Conservation (phyloP, 2,329 filamentous ascomycete genomes). For the Diplodia sapinea region DNA sequence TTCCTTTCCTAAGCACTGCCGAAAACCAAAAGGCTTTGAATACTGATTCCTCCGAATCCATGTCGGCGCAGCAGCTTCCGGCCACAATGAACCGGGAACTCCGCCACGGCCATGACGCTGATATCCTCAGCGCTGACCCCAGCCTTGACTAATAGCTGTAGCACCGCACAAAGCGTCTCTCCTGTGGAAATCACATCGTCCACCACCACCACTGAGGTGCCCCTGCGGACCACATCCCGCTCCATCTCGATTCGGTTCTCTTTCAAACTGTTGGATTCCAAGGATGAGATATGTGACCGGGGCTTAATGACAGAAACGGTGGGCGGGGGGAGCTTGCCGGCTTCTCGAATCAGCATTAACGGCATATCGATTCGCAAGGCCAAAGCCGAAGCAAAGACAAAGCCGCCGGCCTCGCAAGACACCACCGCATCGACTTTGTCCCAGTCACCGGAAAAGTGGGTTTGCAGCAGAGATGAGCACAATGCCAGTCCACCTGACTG, state of each 20-base stretch:
- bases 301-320: slow-evolving; percentile 56
- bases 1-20: no score
- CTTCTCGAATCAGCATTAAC: slow-evolving; percentile 60
- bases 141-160: slow-evolving; percentile 38
- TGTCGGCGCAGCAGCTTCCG: no score
- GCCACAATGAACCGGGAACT: no score
- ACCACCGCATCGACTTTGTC: slow-evolving; percentile 53
- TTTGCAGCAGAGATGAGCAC: slow-evolving; percentile 58
- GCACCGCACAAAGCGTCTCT: slow-evolving; percentile 59
- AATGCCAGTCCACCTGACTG: slow-evolving; percentile 58
- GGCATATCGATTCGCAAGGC: slow-evolving; percentile 51
- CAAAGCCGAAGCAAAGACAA: slow-evolving; percentile 61
- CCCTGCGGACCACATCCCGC: slow-evolving; percentile 48
- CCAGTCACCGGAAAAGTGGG: slow-evolving; percentile 58
- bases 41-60: slow-evolving; percentile 38
- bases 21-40: slow-evolving; percentile 52
- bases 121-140: no score
- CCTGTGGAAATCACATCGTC: slow-evolving; percentile 67
- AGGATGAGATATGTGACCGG: slow-evolving; percentile 61
- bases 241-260: slow-evolving; percentile 59
- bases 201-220: slow-evolving; percentile 59
- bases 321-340: slow-evolving; percentile 65
- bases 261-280: slow-evolving; percentile 34
- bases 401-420: slow-evolving; percentile 64
- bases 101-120: no score